A percentile compares a stretch with the other conserved stretches of the same genome.
Evolutionary conservation across 2,329 filamentous ascomycete genomes (phyloP).

Genomic region (Escovopsis sp.): DNA sequence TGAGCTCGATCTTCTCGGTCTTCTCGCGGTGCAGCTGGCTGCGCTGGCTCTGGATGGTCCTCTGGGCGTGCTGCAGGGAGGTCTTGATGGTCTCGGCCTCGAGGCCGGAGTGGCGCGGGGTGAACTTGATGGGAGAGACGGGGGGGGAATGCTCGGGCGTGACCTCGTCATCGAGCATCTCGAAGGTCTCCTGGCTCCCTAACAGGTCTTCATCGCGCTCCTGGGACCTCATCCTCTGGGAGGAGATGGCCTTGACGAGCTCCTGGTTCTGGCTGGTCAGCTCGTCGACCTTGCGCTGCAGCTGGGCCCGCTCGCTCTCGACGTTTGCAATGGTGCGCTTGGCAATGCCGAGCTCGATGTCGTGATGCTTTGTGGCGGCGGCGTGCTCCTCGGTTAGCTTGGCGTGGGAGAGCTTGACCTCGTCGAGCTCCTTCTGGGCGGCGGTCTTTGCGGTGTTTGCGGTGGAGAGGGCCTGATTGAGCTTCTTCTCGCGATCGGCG

Average conservation of each 20-base stretch:
- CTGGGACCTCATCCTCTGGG: constrained; percentile 50
- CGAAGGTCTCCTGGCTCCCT: constrained; percentile 46
- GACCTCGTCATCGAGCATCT: constrained; percentile 49
- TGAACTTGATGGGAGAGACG: constrained; percentile 73
- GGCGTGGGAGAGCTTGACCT: constrained; percentile 65
- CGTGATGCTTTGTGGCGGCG: constrained; percentile 63
- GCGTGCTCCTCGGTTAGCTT: constrained; percentile 72
- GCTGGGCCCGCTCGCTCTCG: constrained; percentile 61
- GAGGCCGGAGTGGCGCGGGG: constrained; percentile 78
- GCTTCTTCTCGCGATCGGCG: constrained; percentile 67
- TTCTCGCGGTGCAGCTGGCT: constrained; percentile 94
- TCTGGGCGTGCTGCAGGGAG: constrained; percentile 83
- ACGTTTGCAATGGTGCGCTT: constrained; percentile 66
- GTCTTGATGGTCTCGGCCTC: constrained; percentile 93
- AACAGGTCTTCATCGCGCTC: constrained; percentile 49
- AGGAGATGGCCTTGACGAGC: constrained; percentile 68
- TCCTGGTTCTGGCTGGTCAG: constrained; percentile 81
- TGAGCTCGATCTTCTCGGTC: constrained; percentile 93
- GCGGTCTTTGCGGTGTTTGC: constrained; percentile 61
- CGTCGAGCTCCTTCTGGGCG: constrained; percentile 77
- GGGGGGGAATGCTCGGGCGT: constrained; percentile 87
- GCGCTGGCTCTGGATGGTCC: constrained; percentile 91
- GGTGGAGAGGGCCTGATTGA: constrained; percentile 56
- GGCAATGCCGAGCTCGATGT: constrained; percentile 72
- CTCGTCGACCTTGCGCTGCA: constrained; percentile 81